phyloP scores from a whole-genome alignment of 768 basidiomycete genomes.

The Mycena vulgaris region DNA sequence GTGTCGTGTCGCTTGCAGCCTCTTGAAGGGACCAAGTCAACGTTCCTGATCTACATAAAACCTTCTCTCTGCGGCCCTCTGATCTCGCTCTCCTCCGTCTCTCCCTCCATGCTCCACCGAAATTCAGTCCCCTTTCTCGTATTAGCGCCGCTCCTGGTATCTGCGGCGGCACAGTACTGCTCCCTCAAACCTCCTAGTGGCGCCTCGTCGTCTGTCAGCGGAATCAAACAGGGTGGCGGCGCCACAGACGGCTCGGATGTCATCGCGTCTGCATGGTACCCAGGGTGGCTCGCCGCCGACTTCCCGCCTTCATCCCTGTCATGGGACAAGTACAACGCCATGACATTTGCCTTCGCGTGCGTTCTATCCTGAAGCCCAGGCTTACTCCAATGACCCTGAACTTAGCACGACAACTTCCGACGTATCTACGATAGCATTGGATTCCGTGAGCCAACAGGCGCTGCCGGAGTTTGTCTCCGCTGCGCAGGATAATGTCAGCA shows the following conservation, averaged over 20 bases:
- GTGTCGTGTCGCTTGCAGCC: constrained; percentile 6
- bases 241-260: constrained; percentile 32
- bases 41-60: constrained; percentile 30
- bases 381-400: constrained; percentile 13
- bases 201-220: neutral
- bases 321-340: constrained; percentile 67
- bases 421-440: constrained; percentile 51
- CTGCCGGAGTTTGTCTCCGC: constrained; percentile 70
- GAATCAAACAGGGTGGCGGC: neutral
- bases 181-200: constrained; percentile 19
- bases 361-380: constrained; percentile 34
- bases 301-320: constrained; percentile 61
- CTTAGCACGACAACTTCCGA: constrained; percentile 58
- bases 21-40: constrained; percentile 5
- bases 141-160: neutral
- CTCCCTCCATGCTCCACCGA: constrained; percentile 11
- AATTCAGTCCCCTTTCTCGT: neutral
- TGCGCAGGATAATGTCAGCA: constrained; percentile 58
- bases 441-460: constrained; percentile 60
- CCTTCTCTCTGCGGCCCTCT: neutral
- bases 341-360: constrained; percentile 77
- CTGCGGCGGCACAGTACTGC: constrained; percentile 21
- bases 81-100: neutral
- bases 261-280: constrained; percentile 61
- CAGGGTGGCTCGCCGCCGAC: constrained; percentile 60